phyloP scores from a whole-genome alignment of 106 monocot genomes.

The Dendrobium catenatum region DNA sequence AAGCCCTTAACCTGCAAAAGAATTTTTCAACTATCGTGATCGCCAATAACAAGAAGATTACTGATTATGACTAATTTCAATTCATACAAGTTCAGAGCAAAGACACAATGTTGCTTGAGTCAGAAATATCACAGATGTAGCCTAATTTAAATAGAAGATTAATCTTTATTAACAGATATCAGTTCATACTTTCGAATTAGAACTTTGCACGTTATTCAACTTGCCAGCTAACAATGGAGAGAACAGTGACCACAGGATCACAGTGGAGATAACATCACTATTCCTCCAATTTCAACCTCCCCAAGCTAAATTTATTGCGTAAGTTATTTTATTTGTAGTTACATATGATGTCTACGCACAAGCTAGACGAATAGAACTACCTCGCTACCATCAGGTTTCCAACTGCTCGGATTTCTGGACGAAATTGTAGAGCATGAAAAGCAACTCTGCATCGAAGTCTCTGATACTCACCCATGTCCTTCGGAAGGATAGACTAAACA shows the following conservation, averaged over 20 bases:
- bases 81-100: neutral
- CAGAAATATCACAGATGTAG: neutral
- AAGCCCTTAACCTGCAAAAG: constrained; percentile 60
- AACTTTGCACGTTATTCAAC: neutral
- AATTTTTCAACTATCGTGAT: neutral
- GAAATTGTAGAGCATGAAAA: constrained; percentile 84
- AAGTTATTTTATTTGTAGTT: neutral
- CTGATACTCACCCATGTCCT: constrained; percentile 79
- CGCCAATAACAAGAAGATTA: neutral
- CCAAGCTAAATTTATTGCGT: neutral
- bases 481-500: constrained; percentile 64
- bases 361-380: constrained; percentile 21
- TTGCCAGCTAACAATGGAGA: neutral
- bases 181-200: neutral
- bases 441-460: constrained; percentile 91
- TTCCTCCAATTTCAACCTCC: neutral
- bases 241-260: neutral
- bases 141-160: neutral
- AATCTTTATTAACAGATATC: neutral
- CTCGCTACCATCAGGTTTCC: constrained; percentile 67
- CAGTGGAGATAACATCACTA: neutral
- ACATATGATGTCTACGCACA: neutral
- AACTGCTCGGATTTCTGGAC: constrained; percentile 66
- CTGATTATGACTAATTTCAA: neutral
- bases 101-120: neutral